Conservation (phyloP, 2,329 filamentous ascomycete genomes). For the Fusarium aywerte region DNA sequence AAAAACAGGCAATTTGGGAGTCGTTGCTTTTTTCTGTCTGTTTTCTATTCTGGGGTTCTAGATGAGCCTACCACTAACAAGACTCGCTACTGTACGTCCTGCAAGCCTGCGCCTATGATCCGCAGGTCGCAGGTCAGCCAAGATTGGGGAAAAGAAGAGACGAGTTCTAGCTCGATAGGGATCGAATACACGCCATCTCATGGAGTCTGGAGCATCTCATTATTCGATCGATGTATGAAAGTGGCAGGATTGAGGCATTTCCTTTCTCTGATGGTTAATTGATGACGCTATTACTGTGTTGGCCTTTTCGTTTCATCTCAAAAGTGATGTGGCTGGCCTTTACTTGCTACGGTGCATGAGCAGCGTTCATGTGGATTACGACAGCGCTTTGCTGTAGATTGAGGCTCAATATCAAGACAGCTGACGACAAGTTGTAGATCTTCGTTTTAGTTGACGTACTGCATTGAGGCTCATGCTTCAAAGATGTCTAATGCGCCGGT, state of each 20-base stretch:
- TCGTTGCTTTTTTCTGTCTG: not conserved
- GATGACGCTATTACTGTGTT: not conserved
- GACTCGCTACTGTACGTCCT: not conserved
- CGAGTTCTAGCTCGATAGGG: not conserved
- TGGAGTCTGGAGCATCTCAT: not conserved
- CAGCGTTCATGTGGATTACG: not conserved
- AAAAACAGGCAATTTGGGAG: conserved; percentile 20
- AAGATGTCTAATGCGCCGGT: not conserved
- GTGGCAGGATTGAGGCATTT: conserved; percentile 2
- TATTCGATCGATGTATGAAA: not conserved
- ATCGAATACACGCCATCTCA: not conserved
- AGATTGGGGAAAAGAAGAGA: not conserved
- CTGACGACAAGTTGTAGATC: not conserved
- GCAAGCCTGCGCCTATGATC: not conserved
- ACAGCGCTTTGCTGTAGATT: not conserved
- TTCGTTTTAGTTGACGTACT: not conserved
- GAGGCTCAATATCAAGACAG: not conserved
- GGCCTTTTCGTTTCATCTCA: not conserved
- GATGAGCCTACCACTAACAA: not conserved
- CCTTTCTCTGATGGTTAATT: not conserved
- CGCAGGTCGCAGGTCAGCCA: conserved; percentile 5
- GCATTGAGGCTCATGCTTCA: not conserved
- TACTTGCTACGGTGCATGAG: not conserved
- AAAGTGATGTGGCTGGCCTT: not conserved
- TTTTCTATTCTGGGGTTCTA: not conserved